Evolutionary conservation across 2,329 filamentous ascomycete species (phyloP).

Genomic region (Trichoderma harzianum): DNA sequence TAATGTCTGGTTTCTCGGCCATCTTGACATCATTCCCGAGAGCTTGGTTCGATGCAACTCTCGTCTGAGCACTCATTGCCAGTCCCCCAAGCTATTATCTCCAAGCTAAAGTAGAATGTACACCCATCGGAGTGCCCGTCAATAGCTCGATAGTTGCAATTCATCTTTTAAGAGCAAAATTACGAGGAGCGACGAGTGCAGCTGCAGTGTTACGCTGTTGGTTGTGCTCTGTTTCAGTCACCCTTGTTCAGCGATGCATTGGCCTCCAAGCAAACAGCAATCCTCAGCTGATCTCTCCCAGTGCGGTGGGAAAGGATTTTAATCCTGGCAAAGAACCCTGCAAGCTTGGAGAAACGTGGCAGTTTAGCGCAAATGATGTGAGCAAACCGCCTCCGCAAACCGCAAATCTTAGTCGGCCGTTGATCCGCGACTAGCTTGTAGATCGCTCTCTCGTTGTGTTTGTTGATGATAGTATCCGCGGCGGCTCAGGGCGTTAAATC

Average conservation of each 20-base stretch:
- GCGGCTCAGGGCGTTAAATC: not conserved
- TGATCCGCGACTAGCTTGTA: not conserved
- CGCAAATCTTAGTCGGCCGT: not conserved
- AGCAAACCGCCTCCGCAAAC: not conserved
- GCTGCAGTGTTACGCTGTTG: not conserved
- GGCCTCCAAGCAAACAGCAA: not conserved
- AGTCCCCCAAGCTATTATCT: not conserved
- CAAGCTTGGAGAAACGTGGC: not conserved
- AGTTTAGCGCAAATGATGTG: not conserved
- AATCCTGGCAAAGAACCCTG: not conserved
- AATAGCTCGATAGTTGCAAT: not conserved
- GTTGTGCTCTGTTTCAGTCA: not conserved
- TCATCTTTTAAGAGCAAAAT: not conserved
- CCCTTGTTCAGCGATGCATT: not conserved
- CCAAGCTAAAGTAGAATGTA: not conserved
- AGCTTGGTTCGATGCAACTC: not conserved
- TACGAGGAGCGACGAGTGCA: not conserved
- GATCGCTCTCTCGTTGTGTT: not conserved
- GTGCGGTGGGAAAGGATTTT: not conserved
- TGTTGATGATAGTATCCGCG: not conserved
- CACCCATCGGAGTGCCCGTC: not conserved
- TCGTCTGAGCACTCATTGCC: no score
- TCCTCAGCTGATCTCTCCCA: not conserved
- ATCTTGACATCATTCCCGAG: slow-evolving; percentile 5
- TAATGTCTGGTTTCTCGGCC: slow-evolving; percentile 31